phyloP scores from a whole-genome alignment of 2,329 filamentous ascomycete species.

The Pezicula radicicola region DNA sequence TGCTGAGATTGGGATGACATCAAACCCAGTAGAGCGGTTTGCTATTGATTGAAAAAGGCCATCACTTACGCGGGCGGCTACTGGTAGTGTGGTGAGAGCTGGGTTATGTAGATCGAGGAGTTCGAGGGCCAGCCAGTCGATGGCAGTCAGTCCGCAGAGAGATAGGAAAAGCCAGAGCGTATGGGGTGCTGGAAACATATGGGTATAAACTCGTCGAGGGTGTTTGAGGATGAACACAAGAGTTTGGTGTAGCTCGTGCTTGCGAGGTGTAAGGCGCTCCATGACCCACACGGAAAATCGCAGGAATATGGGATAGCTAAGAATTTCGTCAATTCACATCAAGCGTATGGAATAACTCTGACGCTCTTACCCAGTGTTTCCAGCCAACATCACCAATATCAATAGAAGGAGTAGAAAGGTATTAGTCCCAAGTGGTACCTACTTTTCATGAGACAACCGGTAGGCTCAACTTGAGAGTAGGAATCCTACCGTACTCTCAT shows the following conservation, averaged over 20 bases:
- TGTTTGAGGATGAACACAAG: conserved; percentile 50
- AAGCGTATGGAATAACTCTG: not conserved
- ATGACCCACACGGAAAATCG: conserved; percentile 53
- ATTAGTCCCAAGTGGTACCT: not conserved
- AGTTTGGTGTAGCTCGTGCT: conserved; percentile 41
- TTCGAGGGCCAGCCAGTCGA: conserved; percentile 63
- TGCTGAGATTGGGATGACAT: conserved; percentile 56
- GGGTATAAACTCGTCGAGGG: conserved; percentile 54
- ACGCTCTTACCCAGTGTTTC: conserved; percentile 47
- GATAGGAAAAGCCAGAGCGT: conserved; percentile 63
- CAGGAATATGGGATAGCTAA: conserved; percentile 54
- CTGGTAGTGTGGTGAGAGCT: conserved; percentile 45
- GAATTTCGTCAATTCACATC: not conserved
- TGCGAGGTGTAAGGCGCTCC: conserved; percentile 35
- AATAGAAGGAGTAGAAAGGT: conserved; percentile 37
- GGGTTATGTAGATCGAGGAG: conserved; percentile 60
- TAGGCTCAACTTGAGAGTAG: not conserved
- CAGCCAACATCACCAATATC: conserved; percentile 55
- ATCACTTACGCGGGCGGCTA: conserved; percentile 52
- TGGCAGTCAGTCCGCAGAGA: conserved; percentile 53
- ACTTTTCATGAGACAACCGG: not conserved
- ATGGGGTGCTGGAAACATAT: conserved; percentile 57
- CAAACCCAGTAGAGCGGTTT: conserved; percentile 62
- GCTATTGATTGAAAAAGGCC: conserved; percentile 62
- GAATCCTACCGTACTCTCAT: conserved; percentile 51